A percentile compares a stretch with the other conserved stretches of the same genome.
These are phyloP conservation scores for Mariannaea sp. DNA, from an alignment of 2,329 filamentous ascomycete genomes.

Conservation along the genomic window DNA sequence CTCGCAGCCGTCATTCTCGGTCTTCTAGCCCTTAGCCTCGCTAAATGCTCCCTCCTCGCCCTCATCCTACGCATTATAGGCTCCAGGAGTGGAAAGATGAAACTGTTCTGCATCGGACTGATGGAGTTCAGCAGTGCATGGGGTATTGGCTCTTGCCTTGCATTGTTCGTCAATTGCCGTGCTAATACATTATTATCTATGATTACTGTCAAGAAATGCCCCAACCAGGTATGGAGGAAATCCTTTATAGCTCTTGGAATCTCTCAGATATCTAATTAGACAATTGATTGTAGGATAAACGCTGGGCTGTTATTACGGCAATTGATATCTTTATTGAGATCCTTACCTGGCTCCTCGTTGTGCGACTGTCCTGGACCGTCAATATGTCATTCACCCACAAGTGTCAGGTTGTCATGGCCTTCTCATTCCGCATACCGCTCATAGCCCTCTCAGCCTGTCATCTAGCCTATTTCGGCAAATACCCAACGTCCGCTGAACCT, in stretches of 20 bases:
- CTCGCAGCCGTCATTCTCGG: slow-evolving; percentile 18
- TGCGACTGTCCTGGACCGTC: slow-evolving; percentile 24
- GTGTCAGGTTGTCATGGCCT: slow-evolving; percentile 25
- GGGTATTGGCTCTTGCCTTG: slow-evolving; percentile 14
- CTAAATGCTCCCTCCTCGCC: slow-evolving; percentile 29
- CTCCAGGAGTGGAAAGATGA: slow-evolving; percentile 24
- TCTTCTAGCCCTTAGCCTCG: slow-evolving; percentile 14
- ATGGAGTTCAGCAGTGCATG: slow-evolving; percentile 16
- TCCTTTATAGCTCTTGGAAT: accelerated
- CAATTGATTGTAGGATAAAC: slow-evolving; percentile 7
- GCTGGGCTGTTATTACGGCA: slow-evolving; percentile 19
- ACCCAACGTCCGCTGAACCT: slow-evolving; percentile 17
- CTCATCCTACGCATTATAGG: slow-evolving; percentile 30
- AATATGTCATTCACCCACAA: slow-evolving; percentile 23
- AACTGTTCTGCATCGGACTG: slow-evolving; percentile 18
- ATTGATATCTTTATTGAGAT: slow-evolving; percentile 25
- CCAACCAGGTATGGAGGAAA: slow-evolving; percentile 22
- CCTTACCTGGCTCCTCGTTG: slow-evolving; percentile 18
- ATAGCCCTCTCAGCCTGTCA: slow-evolving; percentile 26
- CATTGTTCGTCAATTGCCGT: slow-evolving; percentile 22
- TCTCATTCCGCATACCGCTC: slow-evolving; percentile 30
- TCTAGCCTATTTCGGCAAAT: slow-evolving; percentile 11
- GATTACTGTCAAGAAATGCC: slow-evolving; percentile 15
- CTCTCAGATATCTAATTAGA: not conserved
- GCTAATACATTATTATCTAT: slow-evolving; percentile 9